Conservation (phyloP, 139 green algal genomes). For the Chlamydomonas eustigma region DNA sequence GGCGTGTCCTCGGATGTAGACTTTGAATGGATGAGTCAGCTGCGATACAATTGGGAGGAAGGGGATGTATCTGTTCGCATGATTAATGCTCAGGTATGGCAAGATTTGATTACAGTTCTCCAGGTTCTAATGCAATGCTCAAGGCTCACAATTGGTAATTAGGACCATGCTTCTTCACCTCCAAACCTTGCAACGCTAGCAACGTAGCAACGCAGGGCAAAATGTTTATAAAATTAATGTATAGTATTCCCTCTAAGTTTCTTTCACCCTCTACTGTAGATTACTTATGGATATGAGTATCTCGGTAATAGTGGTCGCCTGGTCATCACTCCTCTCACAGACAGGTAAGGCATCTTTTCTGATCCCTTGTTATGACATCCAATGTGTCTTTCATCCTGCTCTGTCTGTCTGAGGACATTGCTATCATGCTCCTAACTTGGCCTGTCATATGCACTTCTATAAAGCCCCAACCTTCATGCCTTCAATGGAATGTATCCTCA, state of each 20-base stretch:
- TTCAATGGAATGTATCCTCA: constrained; percentile 16
- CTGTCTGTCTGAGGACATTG: too few species aligned
- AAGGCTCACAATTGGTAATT: too few species aligned
- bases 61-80: constrained; percentile 66
- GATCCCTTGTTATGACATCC: neutral
- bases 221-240: too few species aligned
- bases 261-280: too few species aligned
- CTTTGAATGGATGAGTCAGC: constrained; percentile 77
- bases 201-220: too few species aligned
- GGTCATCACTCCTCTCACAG: constrained; percentile 54
- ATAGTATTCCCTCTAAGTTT: too few species aligned
- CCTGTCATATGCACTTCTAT: neutral
- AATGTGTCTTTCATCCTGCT: too few species aligned
- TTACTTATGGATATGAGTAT: constrained; percentile 32
- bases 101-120: neutral
- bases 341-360: constrained; percentile 30
- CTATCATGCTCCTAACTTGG: too few species aligned
- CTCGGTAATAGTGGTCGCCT: constrained; percentile 45
- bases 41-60: constrained; percentile 71
- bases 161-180: too few species aligned
- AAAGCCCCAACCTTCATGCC: neutral
- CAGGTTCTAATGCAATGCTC: constrained; percentile 12
- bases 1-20: constrained; percentile 46
- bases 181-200: too few species aligned
- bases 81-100: constrained; percentile 57